A percentile compares a stretch with the other conserved stretches of the same genome.
These are phyloP conservation scores for Lignosus rhinocerotis DNA, from an alignment of 1,284 basidiomycete genomes.

Conservation along the genomic window DNA sequence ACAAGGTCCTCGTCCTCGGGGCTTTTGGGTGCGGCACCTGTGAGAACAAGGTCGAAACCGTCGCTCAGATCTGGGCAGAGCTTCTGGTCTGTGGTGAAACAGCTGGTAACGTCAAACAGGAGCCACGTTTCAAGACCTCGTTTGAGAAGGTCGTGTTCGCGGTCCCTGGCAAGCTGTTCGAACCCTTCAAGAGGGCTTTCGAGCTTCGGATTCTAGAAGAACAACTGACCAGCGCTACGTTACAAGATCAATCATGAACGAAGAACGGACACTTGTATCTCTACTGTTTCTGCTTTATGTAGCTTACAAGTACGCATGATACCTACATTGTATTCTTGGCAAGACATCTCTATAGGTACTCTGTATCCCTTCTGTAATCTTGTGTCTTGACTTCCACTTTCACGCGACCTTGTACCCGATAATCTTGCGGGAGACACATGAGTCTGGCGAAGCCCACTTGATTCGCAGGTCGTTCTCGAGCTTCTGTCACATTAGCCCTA, in stretches of 20 bases:
- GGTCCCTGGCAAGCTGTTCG: constrained; percentile 39
- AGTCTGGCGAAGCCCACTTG: too few species aligned
- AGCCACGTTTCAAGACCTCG: constrained; percentile 40
- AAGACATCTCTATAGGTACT: too few species aligned
- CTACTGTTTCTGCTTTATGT: neutral
- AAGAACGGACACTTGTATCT: neutral
- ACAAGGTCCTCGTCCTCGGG: constrained; percentile 46
- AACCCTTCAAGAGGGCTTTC: constrained; percentile 44
- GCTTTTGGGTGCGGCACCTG: constrained; percentile 48
- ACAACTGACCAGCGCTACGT: constrained; percentile 33
- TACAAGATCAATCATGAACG: neutral
- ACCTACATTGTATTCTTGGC: too few species aligned
- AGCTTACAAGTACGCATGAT: too few species aligned
- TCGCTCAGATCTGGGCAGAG: constrained; percentile 63
- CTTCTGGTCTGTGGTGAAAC: constrained; percentile 43
- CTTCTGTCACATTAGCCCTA: too few species aligned
- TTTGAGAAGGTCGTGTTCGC: constrained; percentile 50
- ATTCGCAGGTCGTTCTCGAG: too few species aligned
- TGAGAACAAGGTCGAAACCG: constrained; percentile 45
- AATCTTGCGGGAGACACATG: too few species aligned
- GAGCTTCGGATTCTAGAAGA: constrained; percentile 45
- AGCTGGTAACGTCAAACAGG: constrained; percentile 22
- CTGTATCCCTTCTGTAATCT: too few species aligned
- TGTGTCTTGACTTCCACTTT: too few species aligned
- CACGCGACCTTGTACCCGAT: too few species aligned